phyloP scores from a whole-genome alignment of 179 eudicot species.

The Gypsophila paniculata region DNA sequence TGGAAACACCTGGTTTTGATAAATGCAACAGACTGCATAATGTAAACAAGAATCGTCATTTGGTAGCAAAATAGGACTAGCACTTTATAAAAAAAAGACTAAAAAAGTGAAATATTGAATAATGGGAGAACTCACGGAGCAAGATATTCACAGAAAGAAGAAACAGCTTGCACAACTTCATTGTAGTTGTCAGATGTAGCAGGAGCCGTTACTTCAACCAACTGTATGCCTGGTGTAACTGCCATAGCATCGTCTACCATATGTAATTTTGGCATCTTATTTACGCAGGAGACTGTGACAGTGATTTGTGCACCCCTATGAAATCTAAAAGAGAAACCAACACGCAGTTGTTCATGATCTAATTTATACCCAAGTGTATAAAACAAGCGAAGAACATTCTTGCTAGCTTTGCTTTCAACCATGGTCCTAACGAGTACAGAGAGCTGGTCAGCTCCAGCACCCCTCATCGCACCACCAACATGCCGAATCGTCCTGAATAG shows the following conservation, averaged over 20 bases:
- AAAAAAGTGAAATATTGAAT: neutral
- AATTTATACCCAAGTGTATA: conserved; percentile 77
- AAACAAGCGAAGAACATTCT: conserved; percentile 71
- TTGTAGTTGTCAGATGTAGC: conserved; percentile 71
- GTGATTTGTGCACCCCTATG: conserved; percentile 77
- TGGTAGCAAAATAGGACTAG: neutral
- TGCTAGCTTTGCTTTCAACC: conserved; percentile 82
- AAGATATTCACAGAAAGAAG: conserved; percentile 89
- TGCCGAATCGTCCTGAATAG: conserved; percentile 69
- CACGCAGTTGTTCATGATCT: conserved; percentile 77
- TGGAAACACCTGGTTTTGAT: conserved; percentile 79
- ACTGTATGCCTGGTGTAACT: conserved; percentile 79
- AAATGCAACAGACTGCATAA: conserved; percentile 75
- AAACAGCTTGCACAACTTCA: conserved; percentile 67
- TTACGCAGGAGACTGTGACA: conserved; percentile 72
- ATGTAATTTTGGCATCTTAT: conserved; percentile 77
- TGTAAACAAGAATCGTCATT: conserved; percentile 11
- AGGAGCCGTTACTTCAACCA: conserved; percentile 93
- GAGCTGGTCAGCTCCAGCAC: conserved; percentile 88
- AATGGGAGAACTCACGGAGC: conserved; percentile 64
- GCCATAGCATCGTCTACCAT: conserved; percentile 78
- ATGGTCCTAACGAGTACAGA: conserved; percentile 72
- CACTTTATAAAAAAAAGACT: neutral
- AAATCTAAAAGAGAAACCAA: conserved; percentile 71
- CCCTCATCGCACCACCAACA: conserved; percentile 90